A percentile compares a stretch with the other conserved stretches of the same genome.
Evolutionary conservation across 129 eudicot genomes (phyloP).

Genomic region (Tagetes erecta): DNA sequence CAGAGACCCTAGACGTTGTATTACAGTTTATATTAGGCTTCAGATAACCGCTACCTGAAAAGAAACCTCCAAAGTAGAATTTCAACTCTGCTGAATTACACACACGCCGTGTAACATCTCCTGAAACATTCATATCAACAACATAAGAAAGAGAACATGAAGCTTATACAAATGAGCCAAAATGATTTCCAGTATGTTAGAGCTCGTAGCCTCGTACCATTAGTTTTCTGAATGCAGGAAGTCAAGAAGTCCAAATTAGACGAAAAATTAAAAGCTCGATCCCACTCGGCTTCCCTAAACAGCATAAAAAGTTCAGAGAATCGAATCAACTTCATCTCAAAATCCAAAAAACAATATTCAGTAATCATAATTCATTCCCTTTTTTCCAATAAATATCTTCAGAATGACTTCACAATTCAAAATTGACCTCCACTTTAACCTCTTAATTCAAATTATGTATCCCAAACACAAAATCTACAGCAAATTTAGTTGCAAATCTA

Average conservation of each 20-base stretch:
- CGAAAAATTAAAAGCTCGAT: slow-evolving; percentile 69
- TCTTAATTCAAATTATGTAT: slow-evolving; percentile 4
- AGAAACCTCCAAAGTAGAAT: slow-evolving; percentile 59
- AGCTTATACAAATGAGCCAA: not conserved
- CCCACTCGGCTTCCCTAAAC: slow-evolving; percentile 72
- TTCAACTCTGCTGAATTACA: slow-evolving; percentile 82
- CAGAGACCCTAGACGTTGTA: slow-evolving; percentile 63
- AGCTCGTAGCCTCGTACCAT: slow-evolving; percentile 65
- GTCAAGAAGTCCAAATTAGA: slow-evolving; percentile 60
- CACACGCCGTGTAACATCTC: slow-evolving; percentile 57
- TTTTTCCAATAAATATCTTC: not conserved
- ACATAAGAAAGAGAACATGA: slow-evolving; percentile 1
- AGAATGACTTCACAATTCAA: slow-evolving; percentile 5
- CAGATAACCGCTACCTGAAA: slow-evolving; percentile 26
- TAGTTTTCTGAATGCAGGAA: slow-evolving; percentile 58
- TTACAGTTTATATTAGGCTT: slow-evolving; percentile 84
- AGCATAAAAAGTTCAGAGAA: slow-evolving; percentile 14
- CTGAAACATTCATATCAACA: slow-evolving; percentile 26
- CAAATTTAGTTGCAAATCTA: slow-evolving; percentile 1
- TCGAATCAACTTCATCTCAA: slow-evolving; percentile 12
- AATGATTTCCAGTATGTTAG: not conserved
- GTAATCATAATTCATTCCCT: not conserved
- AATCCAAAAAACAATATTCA: not conserved
- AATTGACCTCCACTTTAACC: slow-evolving; percentile 6
- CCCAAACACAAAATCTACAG: not conserved